phyloP scores from a whole-genome alignment of 805 yeast species.

The Kazachstania africana region DNA sequence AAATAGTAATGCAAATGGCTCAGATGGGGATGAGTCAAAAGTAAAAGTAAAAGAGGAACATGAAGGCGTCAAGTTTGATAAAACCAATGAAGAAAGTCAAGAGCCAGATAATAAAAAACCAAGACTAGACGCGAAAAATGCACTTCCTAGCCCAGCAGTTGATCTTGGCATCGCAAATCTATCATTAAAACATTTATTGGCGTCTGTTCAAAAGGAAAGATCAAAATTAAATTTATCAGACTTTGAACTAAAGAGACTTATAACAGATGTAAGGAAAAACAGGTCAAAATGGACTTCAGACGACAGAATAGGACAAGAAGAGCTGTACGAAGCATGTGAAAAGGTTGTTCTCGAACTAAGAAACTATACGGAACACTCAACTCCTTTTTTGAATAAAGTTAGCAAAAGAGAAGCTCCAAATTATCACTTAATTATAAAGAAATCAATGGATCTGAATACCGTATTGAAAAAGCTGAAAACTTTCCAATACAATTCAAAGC shows the following conservation, averaged over 20 bases:
- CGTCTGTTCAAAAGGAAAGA: slow-evolving; percentile 67
- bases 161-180: slow-evolving; percentile 63
- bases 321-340: slow-evolving; percentile 93
- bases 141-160: slow-evolving; percentile 27
- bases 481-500: slow-evolving; percentile 72
- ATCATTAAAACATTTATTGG: slow-evolving; percentile 68
- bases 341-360: slow-evolving; percentile 84
- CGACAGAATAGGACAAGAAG: slow-evolving; percentile 93
- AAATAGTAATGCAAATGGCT: slow-evolving; percentile 9
- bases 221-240: slow-evolving; percentile 69
- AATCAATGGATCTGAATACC: slow-evolving; percentile 94
- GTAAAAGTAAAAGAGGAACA: slow-evolving; percentile 24
- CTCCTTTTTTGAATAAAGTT: slow-evolving; percentile 92
- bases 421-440: slow-evolving; percentile 77
- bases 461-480: slow-evolving; percentile 81
- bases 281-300: slow-evolving; percentile 97
- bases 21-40: slow-evolving; percentile 16
- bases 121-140: slow-evolving; percentile 13
- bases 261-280: slow-evolving; percentile 87
- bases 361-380: slow-evolving; percentile 90
- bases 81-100: slow-evolving; percentile 3
- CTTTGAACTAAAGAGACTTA: slow-evolving; percentile 68
- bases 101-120: slow-evolving; percentile 14
- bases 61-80: slow-evolving; percentile 13
- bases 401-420: slow-evolving; percentile 97